Base-by-base conservation (phyloP, 345 rosid species). In the Eucalyptus viminalis region DNA sequence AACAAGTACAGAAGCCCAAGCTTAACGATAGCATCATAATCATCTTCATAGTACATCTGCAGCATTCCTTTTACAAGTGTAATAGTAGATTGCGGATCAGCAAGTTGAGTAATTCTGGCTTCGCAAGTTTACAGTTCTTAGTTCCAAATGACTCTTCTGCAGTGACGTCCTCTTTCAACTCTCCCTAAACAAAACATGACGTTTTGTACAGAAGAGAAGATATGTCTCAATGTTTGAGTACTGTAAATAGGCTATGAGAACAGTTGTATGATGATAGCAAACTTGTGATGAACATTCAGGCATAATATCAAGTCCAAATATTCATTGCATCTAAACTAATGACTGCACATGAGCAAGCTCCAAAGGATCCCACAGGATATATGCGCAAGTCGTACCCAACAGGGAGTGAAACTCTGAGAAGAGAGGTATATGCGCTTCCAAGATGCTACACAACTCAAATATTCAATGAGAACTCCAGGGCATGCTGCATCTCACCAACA, bases 131-230 rank as follows among this genome's bases (percentile, higher is more conserved):
- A 86, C 51, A 90, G 89, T 94, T 96, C 88, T 93, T 96, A 65
- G 88, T 93, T 89, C 94, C 96, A 93, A 94, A 92, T 25, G 93
- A 88, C 90, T 96, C 98, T 92, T 95, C 98, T 85, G 96, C 97
- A 3, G 97, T 93, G 81, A 98, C 92, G 89, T 98, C 99, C 90
- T 96, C 93, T 94, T 95, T 93, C 91, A 98, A 96, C 92, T 97
- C 95, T 25, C 95, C 99, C 99, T 97, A 92, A 88, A 14, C 56
- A 88, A 89, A 87, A 50, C 88, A 43, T 40, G 29, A 22, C 3
- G 76, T 16, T 44, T 22, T 5, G 11, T 86, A 45, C 87, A 83
- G 86, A 44, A 69, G 31, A 53, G 49, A 87, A 40, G 51, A 49
- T 34, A 76, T 25, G 45, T 44, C n/a, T 49, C 43, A 34, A 49